phyloP scores from a whole-genome alignment of 352 stramenopile genomes.

The Phytophthora kernoviae region DNA sequence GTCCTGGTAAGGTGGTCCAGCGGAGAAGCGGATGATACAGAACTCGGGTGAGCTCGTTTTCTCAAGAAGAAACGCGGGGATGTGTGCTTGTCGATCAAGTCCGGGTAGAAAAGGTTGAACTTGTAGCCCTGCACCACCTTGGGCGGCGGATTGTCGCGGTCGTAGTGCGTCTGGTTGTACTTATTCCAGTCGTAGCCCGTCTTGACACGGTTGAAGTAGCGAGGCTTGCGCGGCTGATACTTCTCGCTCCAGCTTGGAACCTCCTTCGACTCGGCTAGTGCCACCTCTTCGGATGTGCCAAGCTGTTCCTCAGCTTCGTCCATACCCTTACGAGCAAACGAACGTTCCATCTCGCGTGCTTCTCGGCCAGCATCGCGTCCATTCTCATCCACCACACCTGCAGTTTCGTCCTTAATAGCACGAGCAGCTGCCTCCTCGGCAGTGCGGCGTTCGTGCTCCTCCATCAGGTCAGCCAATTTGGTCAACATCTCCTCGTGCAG shows the following conservation, averaged over 20 bases:
- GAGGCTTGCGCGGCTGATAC: slow-evolving; percentile 97
- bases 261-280: slow-evolving; percentile 58
- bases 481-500: slow-evolving; percentile 96
- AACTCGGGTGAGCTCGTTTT: slow-evolving; percentile 93
- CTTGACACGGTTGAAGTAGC: slow-evolving; percentile 99
- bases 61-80: slow-evolving; percentile 96
- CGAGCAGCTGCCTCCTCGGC: slow-evolving; percentile 35
- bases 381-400: slow-evolving; percentile 33
- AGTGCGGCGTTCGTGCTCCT: slow-evolving; percentile 69
- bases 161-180: slow-evolving; percentile 99
- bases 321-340: slow-evolving; percentile 61
- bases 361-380: slow-evolving; percentile 68
- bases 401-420: slow-evolving; percentile 17
- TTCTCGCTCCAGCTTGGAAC: slow-evolving; percentile 95
- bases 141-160: slow-evolving; percentile 99
- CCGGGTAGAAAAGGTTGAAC: slow-evolving; percentile 99
- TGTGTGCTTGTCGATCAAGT: slow-evolving; percentile 97
- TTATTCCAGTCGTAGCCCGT: slow-evolving; percentile 99
- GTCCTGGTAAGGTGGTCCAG: slow-evolving; percentile 98
- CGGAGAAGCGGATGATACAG: slow-evolving; percentile 98
- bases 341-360: slow-evolving; percentile 67
- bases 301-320: slow-evolving; percentile 82
- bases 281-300: slow-evolving; percentile 91
- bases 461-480: slow-evolving; percentile 90
- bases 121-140: slow-evolving; percentile 99